Percentiles rank a stretch among this genome's conserved stretches.
These are phyloP conservation scores for Phyllosticta citrichinensis DNA, from an alignment of 2,329 filamentous ascomycete genomes.

Conservation along the genomic window DNA sequence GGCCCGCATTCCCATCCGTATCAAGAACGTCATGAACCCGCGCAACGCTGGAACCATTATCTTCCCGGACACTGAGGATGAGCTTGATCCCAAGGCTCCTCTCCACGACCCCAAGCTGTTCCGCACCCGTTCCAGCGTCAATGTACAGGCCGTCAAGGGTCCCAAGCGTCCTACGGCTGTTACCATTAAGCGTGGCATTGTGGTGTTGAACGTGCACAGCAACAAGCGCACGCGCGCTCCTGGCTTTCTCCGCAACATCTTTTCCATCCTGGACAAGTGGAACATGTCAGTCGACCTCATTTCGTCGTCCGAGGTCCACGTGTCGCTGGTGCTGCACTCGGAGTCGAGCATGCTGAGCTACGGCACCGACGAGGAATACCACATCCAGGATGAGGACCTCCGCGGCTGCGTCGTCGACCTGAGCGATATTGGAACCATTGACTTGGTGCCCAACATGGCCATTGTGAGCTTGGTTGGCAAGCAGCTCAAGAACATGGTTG, in stretches of 20 bases:
- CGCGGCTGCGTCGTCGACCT: slow-evolving; percentile 56
- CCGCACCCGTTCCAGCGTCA: slow-evolving; percentile 34
- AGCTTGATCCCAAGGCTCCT: slow-evolving; percentile 42
- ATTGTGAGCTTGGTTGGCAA: slow-evolving; percentile 91
- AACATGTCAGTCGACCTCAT: slow-evolving; percentile 90
- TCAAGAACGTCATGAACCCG: slow-evolving; percentile 88
- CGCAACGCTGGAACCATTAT: slow-evolving; percentile 70
- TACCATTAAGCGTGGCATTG: slow-evolving; percentile 94
- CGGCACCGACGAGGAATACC: slow-evolving; percentile 33
- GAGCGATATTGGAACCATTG: slow-evolving; percentile 75
- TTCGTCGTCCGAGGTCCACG: slow-evolving; percentile 91
- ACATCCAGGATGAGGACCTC: slow-evolving; percentile 37
- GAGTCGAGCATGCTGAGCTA: slow-evolving; percentile 46
- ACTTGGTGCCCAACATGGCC: slow-evolving; percentile 83
- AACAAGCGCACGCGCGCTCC: slow-evolving; percentile 95
- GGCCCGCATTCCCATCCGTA: slow-evolving; percentile 74
- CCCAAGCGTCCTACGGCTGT: slow-evolving; percentile 53
- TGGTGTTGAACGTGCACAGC: slow-evolving; percentile 94
- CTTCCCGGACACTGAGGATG: slow-evolving; percentile 59
- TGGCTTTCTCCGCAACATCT: slow-evolving; percentile 90
- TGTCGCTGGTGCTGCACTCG: slow-evolving; percentile 91
- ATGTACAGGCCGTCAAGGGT: slow-evolving; percentile 35
- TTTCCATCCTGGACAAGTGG: slow-evolving; percentile 78
- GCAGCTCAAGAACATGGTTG: slow-evolving; percentile 94
- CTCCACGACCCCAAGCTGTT: slow-evolving; percentile 50